Conservation (phyloP, 164 flowering plant species). For the Piper longum region DNA sequence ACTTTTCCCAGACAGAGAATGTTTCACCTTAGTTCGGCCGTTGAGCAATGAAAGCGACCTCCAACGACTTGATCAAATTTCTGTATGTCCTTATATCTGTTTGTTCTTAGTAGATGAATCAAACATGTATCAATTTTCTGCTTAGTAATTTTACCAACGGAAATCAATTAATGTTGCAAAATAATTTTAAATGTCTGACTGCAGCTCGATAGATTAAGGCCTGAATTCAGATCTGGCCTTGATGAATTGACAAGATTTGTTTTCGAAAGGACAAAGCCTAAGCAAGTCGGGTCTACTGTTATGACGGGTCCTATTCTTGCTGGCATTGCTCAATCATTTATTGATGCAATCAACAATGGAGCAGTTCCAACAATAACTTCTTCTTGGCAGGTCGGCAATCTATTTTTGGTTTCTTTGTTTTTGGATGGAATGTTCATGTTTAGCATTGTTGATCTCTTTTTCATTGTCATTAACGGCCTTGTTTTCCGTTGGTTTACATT, state of each 20-base stretch:
- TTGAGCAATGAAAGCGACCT: constrained; percentile 74
- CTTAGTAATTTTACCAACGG: neutral
- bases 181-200: neutral
- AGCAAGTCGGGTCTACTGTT: constrained; percentile 83
- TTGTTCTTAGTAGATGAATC: neutral
- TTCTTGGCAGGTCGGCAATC: constrained; percentile 86
- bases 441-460: no score
- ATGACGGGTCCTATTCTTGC: constrained; percentile 95
- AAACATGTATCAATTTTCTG: neutral
- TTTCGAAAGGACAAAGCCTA: constrained; percentile 94
- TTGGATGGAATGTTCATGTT: no score
- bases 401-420: neutral
- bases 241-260: constrained; percentile 91
- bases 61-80: constrained; percentile 79
- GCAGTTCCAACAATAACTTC: constrained; percentile 97
- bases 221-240: constrained; percentile 84
- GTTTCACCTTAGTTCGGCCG: constrained; percentile 93
- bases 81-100: constrained; percentile 28
- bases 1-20: constrained; percentile 94
- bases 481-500: no score
- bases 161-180: no score
- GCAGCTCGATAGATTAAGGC: constrained; percentile 81
- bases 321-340: constrained; percentile 79
- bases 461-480: no score
- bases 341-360: constrained; percentile 91